Base-by-base conservation (phyloP, 2,329 filamentous ascomycete genomes). In the Aspergillus fructus region DNA sequence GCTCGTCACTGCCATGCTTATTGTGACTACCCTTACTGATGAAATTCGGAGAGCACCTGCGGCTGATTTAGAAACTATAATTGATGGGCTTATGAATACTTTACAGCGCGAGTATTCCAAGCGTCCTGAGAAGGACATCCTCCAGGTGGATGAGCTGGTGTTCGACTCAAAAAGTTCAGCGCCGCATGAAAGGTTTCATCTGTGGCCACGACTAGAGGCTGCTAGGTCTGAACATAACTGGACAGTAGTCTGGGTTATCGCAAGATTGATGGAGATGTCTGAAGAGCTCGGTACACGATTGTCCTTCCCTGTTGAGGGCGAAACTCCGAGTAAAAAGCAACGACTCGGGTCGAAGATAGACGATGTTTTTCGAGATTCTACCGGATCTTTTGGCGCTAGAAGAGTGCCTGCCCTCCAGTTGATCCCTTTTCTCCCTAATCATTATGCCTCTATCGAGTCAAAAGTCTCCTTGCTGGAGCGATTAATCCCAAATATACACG, bases 91-190 rank as follows among this genome's bases (percentile, higher is more conserved):
- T 2, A 70, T 87, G 34, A 87, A 92, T 45, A 79, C 83, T 4
- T 75, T 99, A n/a, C 89, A 88, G 78, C 77, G 77, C 8, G 93
- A 97, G 66, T 97, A 97, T 72, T 81, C 85, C 4, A 87, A 81
- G 62, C 83, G 91, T 59, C 80, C 85, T 37, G 86, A 89, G 48
- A 85, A 85, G 58, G 87, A 90, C 48, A 84, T 88, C 39, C 79
- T 97, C 11, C 89, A 91, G 62, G 76, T 96, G n/a, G 86, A 90
- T 59, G 90, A 97, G 65, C 70, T 97, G 24, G 77, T 81, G 0
- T 89, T 90, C 67, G 78, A 68, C 69, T 61, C 64, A 34, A 57
- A 48, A 24, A 61, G 54, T 46, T 56, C 58, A 8, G 49, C 49
- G 19, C 74, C 73, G 13, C 74, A 83, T 12, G 67, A 76, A n/a